Evolutionary conservation across 331 rosid genomes (phyloP).

Genomic region (Cydonia oblonga): DNA sequence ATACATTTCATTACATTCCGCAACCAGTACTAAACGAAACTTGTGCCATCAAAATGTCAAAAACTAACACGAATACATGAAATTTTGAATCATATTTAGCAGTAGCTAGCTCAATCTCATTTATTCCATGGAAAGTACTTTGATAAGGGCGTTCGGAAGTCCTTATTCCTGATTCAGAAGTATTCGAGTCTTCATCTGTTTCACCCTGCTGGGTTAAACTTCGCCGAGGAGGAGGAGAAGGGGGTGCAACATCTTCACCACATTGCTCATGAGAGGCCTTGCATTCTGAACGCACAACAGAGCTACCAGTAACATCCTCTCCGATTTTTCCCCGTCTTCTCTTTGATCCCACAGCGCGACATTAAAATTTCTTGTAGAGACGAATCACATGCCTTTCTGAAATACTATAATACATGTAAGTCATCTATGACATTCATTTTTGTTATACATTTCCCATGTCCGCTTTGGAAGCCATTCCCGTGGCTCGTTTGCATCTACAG

Average conservation of each 20-base stretch:
- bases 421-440: slow-evolving; percentile 1
- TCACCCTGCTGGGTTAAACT: background rate
- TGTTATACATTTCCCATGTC: slow-evolving; percentile 47
- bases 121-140: too few species aligned
- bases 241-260: slow-evolving; percentile 53
- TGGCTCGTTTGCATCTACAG: slow-evolving; percentile 12
- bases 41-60: too few species aligned
- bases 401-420: too few species aligned
- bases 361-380: background rate
- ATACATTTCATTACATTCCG: too few species aligned
- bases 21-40: too few species aligned
- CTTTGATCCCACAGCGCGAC: slow-evolving; percentile 35
- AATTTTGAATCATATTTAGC: too few species aligned
- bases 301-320: slow-evolving; percentile 42
- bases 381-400: too few species aligned
- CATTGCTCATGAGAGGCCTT: slow-evolving; percentile 46
- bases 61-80: too few species aligned
- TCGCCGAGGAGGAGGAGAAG: slow-evolving; percentile 22
- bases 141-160: too few species aligned
- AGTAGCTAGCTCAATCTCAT: too few species aligned
- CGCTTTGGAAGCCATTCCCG: slow-evolving; percentile 48
- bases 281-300: slow-evolving; percentile 48
- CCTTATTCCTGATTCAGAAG: background rate
- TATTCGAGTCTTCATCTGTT: background rate
- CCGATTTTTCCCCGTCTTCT: slow-evolving; percentile 31